A percentile compares a stretch with the other conserved stretches of the same genome.
These are phyloP conservation scores for Davidsoniella virescens DNA, from an alignment of 2,329 filamentous ascomycete genomes.

Conservation along the genomic window DNA sequence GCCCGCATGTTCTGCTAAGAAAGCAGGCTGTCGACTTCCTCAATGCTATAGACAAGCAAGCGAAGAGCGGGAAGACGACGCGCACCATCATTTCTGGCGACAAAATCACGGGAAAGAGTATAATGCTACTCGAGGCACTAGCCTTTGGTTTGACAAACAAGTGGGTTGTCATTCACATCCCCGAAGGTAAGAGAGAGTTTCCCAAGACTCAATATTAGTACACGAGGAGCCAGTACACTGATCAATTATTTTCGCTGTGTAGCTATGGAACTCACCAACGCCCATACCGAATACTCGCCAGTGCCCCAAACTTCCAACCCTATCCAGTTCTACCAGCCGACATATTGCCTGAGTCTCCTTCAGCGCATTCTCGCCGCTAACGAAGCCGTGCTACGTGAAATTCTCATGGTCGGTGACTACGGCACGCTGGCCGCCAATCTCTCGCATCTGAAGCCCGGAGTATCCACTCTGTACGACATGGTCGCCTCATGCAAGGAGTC, in stretches of 20 bases:
- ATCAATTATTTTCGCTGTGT: not conserved
- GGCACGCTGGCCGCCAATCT: constrained; percentile 25
- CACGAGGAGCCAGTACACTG: not conserved
- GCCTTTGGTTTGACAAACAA: constrained; percentile 63
- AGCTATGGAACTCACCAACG: constrained; percentile 71
- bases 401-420: constrained; percentile 30
- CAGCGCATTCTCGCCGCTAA: constrained; percentile 60
- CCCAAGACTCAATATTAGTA: not conserved
- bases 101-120: constrained; percentile 69
- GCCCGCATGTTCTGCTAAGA: constrained; percentile 63
- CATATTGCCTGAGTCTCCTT: constrained; percentile 61
- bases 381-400: constrained; percentile 39
- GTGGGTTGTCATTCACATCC: constrained; percentile 80
- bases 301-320: constrained; percentile 39
- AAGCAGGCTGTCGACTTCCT: constrained; percentile 60
- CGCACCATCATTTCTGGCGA: constrained; percentile 58
- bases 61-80: constrained; percentile 34
- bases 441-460: constrained; percentile 41
- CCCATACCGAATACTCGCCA: constrained; percentile 63
- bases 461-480: constrained; percentile 52
- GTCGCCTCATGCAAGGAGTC: constrained; percentile 55
- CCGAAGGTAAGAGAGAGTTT: constrained; percentile 52
- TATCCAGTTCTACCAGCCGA: constrained; percentile 57
- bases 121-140: constrained; percentile 70
- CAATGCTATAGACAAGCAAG: constrained; percentile 39